Base-by-base conservation (phyloP, 1,284 basidiomycete genomes). In the Cryptococcus amylolentus region DNA sequence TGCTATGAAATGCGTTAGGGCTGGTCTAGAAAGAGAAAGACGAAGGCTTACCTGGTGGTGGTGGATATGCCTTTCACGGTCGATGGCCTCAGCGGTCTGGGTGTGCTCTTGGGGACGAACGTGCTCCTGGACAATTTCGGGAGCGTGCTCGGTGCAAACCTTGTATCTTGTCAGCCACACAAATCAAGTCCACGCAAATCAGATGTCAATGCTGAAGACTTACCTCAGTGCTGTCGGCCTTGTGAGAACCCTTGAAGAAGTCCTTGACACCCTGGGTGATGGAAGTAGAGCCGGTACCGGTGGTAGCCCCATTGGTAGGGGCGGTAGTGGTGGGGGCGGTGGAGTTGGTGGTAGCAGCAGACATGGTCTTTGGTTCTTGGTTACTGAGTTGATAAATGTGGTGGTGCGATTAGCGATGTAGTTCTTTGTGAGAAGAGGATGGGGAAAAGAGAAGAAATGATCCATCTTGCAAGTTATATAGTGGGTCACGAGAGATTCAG, bases 31-130 rank as follows among this genome's bases (percentile, higher is more conserved):
- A 50, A 23, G 35, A 23, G 28, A 26, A 27, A 54, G 13, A 42
- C 41, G 27, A 5, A 18, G 31, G 55, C 65, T 60, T 45, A 66
- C 66, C 55, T 69, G 68, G 66, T 70, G 70, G 69, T 72, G 70
- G 65, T 71, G 68, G 52, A 76, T 58, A 51, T 77, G 76, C 48
- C 67, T 61, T 61, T 77, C 76, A 23, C 72, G 64, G 71, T 77
- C 73, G 54, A 76, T 57, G 28, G 75, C 75, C 64, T 72, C 70
- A 46, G 67, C 68, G 39, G 57, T 62, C 66, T 77, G 71, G 45
- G 58, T 56, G 57, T 69, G 67, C 64, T 72, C 73, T 52, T 70
- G 54, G 23, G 63, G 70, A 44, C 62, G 57, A 63, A 76, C 55
- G 60, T 68, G 60, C 65, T 77, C 75, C 61, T 77, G 66, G 45